Percentiles rank a stretch among this genome's conserved stretches.
Conservation (phyloP, 2,329 filamentous ascomycete species). For the Diplocarpon mali region DNA sequence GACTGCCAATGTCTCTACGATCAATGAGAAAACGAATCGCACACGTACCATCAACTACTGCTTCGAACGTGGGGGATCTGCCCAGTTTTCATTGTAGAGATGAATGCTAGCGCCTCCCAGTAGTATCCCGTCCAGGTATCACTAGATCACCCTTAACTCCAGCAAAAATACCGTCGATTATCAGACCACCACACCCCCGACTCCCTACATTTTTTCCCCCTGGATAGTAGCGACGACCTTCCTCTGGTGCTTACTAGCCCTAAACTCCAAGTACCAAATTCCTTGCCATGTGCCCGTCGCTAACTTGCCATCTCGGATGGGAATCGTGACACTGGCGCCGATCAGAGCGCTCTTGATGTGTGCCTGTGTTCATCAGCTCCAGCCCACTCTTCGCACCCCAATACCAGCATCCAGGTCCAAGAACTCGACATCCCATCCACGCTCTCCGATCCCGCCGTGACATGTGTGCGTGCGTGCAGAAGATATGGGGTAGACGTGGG, state of each 20-base stretch:
- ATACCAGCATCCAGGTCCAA: not conserved
- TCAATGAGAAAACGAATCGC: not conserved
- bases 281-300: constrained; percentile 68
- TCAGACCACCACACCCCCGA: not conserved
- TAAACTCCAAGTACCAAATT: constrained; percentile 92
- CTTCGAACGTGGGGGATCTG: no score
- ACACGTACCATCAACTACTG: no score
- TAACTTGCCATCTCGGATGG: constrained; percentile 76
- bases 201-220: constrained; percentile 51
- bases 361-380: constrained; percentile 39
- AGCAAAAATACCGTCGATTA: not conserved
- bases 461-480: no score
- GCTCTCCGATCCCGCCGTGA: no score
- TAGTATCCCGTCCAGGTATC: not conserved
- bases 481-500: no score
- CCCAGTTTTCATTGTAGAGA: no score
- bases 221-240: constrained; percentile 89
- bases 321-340: constrained; percentile 81
- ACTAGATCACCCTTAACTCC: not conserved
- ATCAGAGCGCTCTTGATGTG: constrained; percentile 89
- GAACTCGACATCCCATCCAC: not conserved
- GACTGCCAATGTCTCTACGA: not conserved
- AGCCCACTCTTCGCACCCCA: not conserved
- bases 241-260: constrained; percentile 62
- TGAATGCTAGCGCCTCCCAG: not conserved